These are phyloP conservation scores for Jasminum sambac DNA, from an alignment of 257 asterid genomes.

Conservation along the genomic window DNA sequence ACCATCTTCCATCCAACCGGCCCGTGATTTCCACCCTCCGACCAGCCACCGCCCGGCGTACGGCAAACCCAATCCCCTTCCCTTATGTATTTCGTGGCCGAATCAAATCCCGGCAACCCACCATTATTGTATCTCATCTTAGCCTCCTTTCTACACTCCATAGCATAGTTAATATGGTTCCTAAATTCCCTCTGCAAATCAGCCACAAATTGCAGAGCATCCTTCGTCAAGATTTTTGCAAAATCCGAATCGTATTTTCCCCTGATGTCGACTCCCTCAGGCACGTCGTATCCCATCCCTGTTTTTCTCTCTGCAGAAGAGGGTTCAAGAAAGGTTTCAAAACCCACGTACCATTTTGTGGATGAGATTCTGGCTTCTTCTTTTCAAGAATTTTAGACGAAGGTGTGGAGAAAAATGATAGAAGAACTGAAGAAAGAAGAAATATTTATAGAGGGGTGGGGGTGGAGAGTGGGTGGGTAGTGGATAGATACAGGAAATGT, in stretches of 20 bases:
- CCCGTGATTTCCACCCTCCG: conserved; percentile 96
- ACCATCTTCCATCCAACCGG: conserved; percentile 96
- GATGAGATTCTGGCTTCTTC: not conserved
- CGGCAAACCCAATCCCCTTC: conserved; percentile 71
- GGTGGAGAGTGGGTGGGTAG: not conserved
- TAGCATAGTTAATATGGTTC: conserved; percentile 64
- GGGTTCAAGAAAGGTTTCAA: conserved; percentile 44
- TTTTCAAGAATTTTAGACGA: not conserved
- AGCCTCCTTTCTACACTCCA: conserved; percentile 76
- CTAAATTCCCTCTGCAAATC: conserved; percentile 72
- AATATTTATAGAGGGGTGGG: conserved; percentile 20
- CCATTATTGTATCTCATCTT: conserved; percentile 68
- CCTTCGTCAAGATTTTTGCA: conserved; percentile 51
- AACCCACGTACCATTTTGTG: conserved; percentile 66
- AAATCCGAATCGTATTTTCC: conserved; percentile 78
- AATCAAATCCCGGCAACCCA: conserved; percentile 70
- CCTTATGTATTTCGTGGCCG: conserved; percentile 64
- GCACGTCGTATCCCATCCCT: conserved; percentile 57
- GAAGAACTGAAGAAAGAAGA: not conserved
- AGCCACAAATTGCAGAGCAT: conserved; percentile 75
- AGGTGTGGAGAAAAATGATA: not conserved
- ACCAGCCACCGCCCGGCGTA: conserved; percentile 80
- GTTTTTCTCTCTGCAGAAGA: conserved; percentile 31
- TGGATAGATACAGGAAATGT: conserved; percentile 35
- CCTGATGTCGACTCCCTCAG: conserved; percentile 81